phyloP scores from a whole-genome alignment of 805 yeast genomes.

The Metschnikowia amazonensis region DNA sequence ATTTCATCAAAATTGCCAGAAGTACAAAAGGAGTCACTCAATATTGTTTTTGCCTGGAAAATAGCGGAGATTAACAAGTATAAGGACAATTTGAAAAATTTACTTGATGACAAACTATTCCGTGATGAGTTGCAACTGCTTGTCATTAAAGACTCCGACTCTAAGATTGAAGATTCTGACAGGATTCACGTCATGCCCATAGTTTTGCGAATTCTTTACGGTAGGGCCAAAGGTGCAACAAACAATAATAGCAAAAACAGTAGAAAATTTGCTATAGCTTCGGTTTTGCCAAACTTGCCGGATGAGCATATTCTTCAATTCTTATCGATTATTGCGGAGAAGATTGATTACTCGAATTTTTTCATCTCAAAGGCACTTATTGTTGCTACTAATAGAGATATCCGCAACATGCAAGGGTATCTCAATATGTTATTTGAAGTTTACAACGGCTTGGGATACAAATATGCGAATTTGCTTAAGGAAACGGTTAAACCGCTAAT shows the following conservation, averaged over 20 bases:
- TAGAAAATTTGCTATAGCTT: conserved; percentile 65
- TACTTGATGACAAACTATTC: conserved; percentile 79
- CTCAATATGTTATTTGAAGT: conserved; percentile 57
- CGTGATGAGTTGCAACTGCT: conserved; percentile 78
- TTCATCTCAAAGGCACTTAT: conserved; percentile 5
- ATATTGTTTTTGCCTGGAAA: conserved; percentile 63
- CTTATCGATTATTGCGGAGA: conserved; percentile 57
- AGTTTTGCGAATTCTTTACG: conserved; percentile 74
- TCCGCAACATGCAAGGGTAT: conserved; percentile 62
- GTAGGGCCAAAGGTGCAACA: conserved; percentile 71
- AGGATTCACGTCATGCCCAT: conserved; percentile 60
- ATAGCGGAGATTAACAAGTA: conserved; percentile 59
- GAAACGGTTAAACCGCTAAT: conserved; percentile 55
- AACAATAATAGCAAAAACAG: conserved; percentile 69
- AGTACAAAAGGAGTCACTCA: conserved; percentile 70
- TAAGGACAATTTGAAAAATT: conserved; percentile 63
- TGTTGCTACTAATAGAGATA: conserved; percentile 16
- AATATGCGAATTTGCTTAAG: conserved; percentile 46
- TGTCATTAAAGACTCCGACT: conserved; percentile 45
- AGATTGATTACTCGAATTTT: conserved; percentile 30
- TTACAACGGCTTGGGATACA: conserved; percentile 55
- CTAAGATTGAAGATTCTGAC: conserved; percentile 61
- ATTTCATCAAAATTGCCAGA: conserved; percentile 58
- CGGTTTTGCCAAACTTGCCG: conserved; percentile 55
- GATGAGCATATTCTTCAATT: conserved; percentile 55